These are phyloP conservation scores for Yamadazyma mexicana DNA, from an alignment of 1,139 yeast species.

Conservation along the genomic window DNA sequence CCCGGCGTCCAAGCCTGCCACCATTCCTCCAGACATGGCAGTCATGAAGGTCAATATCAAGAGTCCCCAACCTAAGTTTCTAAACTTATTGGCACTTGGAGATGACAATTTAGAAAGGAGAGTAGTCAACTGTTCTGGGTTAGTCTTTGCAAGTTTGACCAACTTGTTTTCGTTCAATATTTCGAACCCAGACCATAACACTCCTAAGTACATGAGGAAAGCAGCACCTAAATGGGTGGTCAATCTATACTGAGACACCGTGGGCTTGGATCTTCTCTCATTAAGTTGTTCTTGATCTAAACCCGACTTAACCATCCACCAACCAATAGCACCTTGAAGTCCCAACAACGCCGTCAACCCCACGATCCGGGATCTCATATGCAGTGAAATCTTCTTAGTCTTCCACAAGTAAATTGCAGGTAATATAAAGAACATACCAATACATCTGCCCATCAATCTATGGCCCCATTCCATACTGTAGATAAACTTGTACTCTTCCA, in stretches of 20 bases:
- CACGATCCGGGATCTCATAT: conserved; percentile 65
- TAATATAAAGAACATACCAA: conserved; percentile 76
- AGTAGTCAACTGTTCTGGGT: conserved; percentile 57
- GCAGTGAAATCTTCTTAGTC: conserved; percentile 63
- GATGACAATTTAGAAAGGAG: conserved; percentile 50
- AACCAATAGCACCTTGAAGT: conserved; percentile 92
- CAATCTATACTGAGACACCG: conserved; percentile 92
- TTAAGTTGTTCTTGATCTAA: conserved; percentile 77
- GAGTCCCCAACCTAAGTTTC: conserved; percentile 55
- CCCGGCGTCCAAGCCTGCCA: conserved; percentile 98
- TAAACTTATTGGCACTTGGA: conserved; percentile 58
- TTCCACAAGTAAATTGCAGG: conserved; percentile 85
- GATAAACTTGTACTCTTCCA: conserved; percentile 93
- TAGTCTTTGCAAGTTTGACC: conserved; percentile 37
- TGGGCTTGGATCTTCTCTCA: conserved; percentile 85
- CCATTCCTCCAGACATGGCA: conserved; percentile 97
- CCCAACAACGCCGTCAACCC: conserved; percentile 80
- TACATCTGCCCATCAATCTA: conserved; percentile 85
- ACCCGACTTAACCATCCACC: conserved; percentile 99
- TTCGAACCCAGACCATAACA: conserved; percentile 87
- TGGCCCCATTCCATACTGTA: conserved; percentile 99
- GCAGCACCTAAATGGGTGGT: conserved; percentile 97
- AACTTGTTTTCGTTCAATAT: conserved; percentile 75
- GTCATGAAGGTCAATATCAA: conserved; percentile 75
- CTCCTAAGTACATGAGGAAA: conserved; percentile 80